A percentile compares a stretch with the other conserved stretches of the same genome.
phyloP scores from a whole-genome alignment of 441 rosid genomes.

The Adansonia madagascariensis region DNA sequence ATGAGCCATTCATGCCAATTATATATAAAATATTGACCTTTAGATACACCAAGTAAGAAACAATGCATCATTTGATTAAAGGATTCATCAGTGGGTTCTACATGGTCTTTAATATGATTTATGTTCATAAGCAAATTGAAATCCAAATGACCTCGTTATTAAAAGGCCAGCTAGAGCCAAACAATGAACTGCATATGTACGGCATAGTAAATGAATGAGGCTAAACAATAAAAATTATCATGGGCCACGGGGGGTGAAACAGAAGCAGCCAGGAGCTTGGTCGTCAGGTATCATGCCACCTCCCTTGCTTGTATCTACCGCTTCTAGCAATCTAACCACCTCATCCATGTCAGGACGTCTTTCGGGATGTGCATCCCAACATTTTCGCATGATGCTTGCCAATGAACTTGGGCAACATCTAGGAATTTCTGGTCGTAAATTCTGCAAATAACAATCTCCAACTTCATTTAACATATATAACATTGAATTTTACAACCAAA shows the following conservation, averaged over 20 bases:
- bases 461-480: neutral
- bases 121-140: neutral
- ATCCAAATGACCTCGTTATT: neutral
- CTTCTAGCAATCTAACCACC: constrained; percentile 63
- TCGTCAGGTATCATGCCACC: constrained; percentile 81
- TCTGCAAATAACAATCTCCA: constrained; percentile 37
- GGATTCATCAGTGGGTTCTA: neutral
- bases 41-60: neutral
- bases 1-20: neutral
- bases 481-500: constrained; percentile 3
- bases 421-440: constrained; percentile 66
- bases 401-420: constrained; percentile 65
- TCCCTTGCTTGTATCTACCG: constrained; percentile 64
- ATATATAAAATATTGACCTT: neutral
- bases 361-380: constrained; percentile 63
- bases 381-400: constrained; percentile 64
- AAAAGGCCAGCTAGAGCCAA: constrained; percentile 4
- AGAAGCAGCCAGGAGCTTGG: constrained; percentile 57
- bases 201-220: neutral
- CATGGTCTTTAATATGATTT: neutral
- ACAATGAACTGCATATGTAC: constrained; percentile 9
- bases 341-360: constrained; percentile 71
- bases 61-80: neutral
- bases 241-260: constrained; percentile 67
- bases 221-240: constrained; percentile 25